Evolutionary conservation across 768 basidiomycete species (phyloP).

Genomic region (Russula virescens): DNA sequence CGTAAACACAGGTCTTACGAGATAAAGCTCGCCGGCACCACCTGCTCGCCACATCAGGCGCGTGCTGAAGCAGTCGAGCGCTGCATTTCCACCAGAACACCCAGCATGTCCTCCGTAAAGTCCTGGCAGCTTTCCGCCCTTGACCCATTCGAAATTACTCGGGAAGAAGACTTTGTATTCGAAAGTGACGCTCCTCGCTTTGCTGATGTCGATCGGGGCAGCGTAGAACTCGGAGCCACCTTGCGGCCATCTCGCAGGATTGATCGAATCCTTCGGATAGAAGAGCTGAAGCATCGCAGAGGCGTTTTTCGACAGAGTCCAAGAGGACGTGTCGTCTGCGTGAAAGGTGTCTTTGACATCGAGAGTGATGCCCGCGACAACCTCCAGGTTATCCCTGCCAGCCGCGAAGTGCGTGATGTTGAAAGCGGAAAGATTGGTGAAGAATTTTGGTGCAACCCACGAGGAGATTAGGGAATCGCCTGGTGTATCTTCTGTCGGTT

Average conservation of each 20-base stretch:
- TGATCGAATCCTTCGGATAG: slow-evolving; percentile 65
- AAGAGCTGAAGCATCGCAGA: slow-evolving; percentile 52
- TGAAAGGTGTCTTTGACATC: background rate
- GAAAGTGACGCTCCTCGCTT: slow-evolving; percentile 50
- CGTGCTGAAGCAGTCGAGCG: too few relatives aligned
- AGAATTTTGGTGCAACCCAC: slow-evolving; percentile 13
- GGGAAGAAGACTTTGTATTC: slow-evolving; percentile 78
- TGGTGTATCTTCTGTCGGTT: background rate
- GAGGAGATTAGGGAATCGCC: background rate
- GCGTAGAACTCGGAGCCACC: slow-evolving; percentile 75
- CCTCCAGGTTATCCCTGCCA: slow-evolving; percentile 17
- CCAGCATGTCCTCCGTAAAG: too few relatives aligned
- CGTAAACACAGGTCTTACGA: slow-evolving; percentile 36
- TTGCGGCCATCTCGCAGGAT: slow-evolving; percentile 49
- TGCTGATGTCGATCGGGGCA: slow-evolving; percentile 38
- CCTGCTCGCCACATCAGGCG: too few relatives aligned
- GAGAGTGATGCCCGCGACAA: slow-evolving; percentile 17
- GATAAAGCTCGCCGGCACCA: slow-evolving; percentile 11
- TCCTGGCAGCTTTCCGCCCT: too few relatives aligned
- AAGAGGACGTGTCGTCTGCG: slow-evolving; percentile 16
- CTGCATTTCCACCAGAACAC: too few relatives aligned
- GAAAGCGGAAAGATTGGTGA: slow-evolving; percentile 16
- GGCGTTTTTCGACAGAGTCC: slow-evolving; percentile 29
- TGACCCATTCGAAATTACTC: slow-evolving; percentile 49
- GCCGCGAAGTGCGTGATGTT: slow-evolving; percentile 18